Conservation (phyloP, 108 stramenopile genomes). For the Fistulifera solaris region DNA sequence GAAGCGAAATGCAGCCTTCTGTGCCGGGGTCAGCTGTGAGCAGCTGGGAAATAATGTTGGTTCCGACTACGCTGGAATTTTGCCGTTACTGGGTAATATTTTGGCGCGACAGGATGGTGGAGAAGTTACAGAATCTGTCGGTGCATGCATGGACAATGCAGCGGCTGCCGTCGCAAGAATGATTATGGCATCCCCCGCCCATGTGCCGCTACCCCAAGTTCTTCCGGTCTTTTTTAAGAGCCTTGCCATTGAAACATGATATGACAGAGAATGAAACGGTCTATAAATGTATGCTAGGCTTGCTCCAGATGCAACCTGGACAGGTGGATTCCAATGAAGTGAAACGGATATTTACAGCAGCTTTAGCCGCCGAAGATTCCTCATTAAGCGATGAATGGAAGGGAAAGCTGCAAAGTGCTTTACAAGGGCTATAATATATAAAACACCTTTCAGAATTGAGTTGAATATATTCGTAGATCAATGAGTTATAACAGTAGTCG, state of each 20-base stretch:
- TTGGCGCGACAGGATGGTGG: constrained; percentile 54
- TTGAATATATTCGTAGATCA: too few relatives aligned
- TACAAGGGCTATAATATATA: constrained; percentile 6
- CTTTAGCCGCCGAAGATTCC: constrained; percentile 37
- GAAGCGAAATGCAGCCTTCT: constrained; percentile 89
- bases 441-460: too few relatives aligned
- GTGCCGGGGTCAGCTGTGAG: constrained; percentile 85
- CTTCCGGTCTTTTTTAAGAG: constrained; percentile 79
- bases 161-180: constrained; percentile 85
- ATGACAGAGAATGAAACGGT: constrained; percentile 94
- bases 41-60: constrained; percentile 51
- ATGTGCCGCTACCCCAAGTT: constrained; percentile 81
- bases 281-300: constrained; percentile 83
- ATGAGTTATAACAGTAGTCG: too few relatives aligned
- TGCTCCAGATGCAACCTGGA: constrained; percentile 81
- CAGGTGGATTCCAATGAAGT: constrained; percentile 48
- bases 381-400: constrained; percentile 78
- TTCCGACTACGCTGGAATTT: constrained; percentile 49
- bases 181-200: constrained; percentile 79
- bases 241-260: constrained; percentile 87
- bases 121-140: constrained; percentile 46
- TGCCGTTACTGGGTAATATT: constrained; percentile 79
- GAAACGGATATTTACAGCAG: constrained; percentile 57
- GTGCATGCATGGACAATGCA: constrained; percentile 87
- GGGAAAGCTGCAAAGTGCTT: constrained; percentile 52